These are phyloP conservation scores for Citrus hindsii DNA, from an alignment of 345 rosid species.

Conservation along the genomic window DNA sequence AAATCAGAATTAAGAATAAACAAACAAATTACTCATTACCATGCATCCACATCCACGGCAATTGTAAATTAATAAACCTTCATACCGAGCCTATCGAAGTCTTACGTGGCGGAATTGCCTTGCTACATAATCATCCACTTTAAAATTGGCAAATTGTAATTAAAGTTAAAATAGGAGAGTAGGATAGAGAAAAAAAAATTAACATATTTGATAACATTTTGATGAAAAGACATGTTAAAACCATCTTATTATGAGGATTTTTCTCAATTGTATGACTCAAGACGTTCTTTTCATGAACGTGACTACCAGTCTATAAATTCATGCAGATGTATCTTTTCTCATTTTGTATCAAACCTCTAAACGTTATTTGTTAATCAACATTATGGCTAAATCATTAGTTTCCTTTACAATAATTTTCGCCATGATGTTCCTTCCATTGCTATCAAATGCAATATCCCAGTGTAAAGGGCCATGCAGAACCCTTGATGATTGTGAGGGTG, in stretches of 20 bases:
- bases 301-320: neutral
- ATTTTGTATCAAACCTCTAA: neutral
- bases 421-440: neutral
- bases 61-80: no score
- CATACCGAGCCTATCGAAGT: no score
- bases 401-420: neutral
- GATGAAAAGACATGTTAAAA: neutral
- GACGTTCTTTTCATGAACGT: neutral
- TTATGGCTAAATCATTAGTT: neutral
- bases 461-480: slow-evolving; percentile 38
- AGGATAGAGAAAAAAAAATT: neutral
- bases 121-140: neutral
- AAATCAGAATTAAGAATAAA: no score
- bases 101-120: neutral
- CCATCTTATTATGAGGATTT: neutral
- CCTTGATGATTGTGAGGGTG: slow-evolving; percentile 29
- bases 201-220: no score
- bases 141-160: no score
- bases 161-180: neutral
- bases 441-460: slow-evolving; percentile 27
- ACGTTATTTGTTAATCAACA: neutral
- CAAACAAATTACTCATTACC: no score
- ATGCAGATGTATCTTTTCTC: neutral
- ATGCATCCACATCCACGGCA: no score
- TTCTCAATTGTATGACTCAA: neutral